phyloP scores from a whole-genome alignment of 106 monocot species.

The Allium sativum region DNA sequence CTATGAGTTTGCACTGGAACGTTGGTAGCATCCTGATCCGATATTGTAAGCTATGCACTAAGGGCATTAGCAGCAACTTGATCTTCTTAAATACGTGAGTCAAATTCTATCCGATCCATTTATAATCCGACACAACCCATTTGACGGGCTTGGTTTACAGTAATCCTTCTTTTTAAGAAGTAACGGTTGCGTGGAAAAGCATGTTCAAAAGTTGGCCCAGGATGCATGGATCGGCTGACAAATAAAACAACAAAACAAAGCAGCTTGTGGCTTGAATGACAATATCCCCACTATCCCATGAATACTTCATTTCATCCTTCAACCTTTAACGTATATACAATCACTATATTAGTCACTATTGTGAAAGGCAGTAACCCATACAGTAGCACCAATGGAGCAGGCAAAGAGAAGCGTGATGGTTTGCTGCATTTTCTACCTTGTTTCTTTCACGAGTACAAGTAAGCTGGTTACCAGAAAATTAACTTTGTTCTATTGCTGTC shows the following conservation, averaged over 20 bases:
- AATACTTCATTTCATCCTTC: not conserved
- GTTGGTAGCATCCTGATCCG: too few species aligned
- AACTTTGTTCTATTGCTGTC: not conserved
- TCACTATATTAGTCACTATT: not conserved
- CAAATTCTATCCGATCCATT: too few species aligned
- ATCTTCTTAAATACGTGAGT: too few species aligned
- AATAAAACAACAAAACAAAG: conserved; percentile 1
- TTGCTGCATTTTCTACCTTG: not conserved
- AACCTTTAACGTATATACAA: not conserved
- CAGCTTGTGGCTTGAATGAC: not conserved
- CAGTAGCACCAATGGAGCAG: not conserved
- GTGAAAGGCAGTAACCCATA: too few species aligned
- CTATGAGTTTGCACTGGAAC: too few species aligned
- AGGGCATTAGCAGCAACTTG: too few species aligned
- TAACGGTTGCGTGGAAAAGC: not conserved
- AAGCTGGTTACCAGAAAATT: not conserved
- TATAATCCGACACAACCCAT: too few species aligned
- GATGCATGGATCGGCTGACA: not conserved
- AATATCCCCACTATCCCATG: not conserved
- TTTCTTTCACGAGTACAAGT: not conserved
- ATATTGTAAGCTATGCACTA: too few species aligned
- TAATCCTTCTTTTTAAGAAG: too few species aligned
- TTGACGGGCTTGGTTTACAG: not conserved
- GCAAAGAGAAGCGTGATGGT: not conserved
- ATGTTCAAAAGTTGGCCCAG: not conserved